Percentiles rank a stretch among this genome's conserved stretches.
These are phyloP conservation scores for Actinomucor elegans DNA, from an alignment of 371 early-diverging fungal genomes.

Conservation along the genomic window DNA sequence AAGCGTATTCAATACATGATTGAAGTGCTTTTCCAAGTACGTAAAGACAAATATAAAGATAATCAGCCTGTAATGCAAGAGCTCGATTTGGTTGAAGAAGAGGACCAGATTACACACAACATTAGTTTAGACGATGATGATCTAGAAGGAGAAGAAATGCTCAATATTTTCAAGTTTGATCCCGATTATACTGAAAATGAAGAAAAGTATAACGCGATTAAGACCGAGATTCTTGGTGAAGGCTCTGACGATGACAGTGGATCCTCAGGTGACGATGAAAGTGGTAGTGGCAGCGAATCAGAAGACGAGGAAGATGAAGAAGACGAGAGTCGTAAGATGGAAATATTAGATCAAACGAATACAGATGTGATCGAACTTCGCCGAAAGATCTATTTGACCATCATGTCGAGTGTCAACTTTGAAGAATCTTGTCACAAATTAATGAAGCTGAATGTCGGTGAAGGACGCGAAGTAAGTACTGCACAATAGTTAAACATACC, in stretches of 20 bases:
- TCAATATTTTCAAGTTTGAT: conserved; percentile 88
- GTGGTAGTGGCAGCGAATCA: conserved; percentile 56
- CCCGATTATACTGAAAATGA: conserved; percentile 84
- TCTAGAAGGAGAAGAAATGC: conserved; percentile 73
- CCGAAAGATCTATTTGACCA: conserved; percentile 91
- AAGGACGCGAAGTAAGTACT: conserved; percentile 73
- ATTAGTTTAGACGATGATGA: conserved; percentile 89
- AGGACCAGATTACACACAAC: conserved; percentile 93
- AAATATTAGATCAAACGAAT: conserved; percentile 90
- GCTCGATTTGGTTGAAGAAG: conserved; percentile 95
- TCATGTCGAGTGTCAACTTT: conserved; percentile 94
- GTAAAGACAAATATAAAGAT: conserved; percentile 93
- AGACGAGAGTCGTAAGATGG: conserved; percentile 51
- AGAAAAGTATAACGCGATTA: conserved; percentile 77
- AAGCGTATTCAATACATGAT: conserved; percentile 97
- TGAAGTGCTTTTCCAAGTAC: conserved; percentile 94
- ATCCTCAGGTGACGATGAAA: conserved; percentile 52
- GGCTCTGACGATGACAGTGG: conserved; percentile 60
- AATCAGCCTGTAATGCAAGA: conserved; percentile 73
- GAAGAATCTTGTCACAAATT: conserved; percentile 97
- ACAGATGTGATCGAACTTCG: conserved; percentile 88
- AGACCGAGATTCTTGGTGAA: conserved; percentile 91
- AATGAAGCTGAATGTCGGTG: conserved; percentile 79
- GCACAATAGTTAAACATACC: not conserved
- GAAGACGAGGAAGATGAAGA: conserved; percentile 30